Conservation (phyloP, 1,139 yeast genomes). For the Geotrichum histeridarum region DNA sequence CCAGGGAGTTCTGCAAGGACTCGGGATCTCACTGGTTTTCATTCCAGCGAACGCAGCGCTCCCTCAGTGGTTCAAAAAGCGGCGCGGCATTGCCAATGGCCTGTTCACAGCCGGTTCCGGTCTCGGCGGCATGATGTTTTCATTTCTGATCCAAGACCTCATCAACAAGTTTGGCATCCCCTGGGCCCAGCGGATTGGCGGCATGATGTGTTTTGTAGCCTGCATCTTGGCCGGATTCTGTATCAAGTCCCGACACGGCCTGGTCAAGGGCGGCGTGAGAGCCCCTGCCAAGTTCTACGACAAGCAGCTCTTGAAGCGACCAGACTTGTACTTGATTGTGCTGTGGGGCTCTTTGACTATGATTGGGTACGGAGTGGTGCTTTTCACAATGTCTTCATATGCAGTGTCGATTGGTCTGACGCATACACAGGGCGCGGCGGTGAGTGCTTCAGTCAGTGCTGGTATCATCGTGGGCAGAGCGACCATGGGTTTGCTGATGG, state of each 20-base stretch:
- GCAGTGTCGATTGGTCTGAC: slow-evolving; percentile 57
- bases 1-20: slow-evolving; percentile 65
- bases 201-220: slow-evolving; percentile 41
- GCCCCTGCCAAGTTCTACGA: slow-evolving; percentile 31
- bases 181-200: slow-evolving; percentile 65
- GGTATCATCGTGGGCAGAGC: slow-evolving; percentile 68
- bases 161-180: slow-evolving; percentile 49
- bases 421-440: slow-evolving; percentile 50
- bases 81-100: slow-evolving; percentile 53
- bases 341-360: slow-evolving; percentile 55
- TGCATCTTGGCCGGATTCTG: slow-evolving; percentile 40
- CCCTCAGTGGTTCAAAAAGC: slow-evolving; percentile 59
- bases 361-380: slow-evolving; percentile 54
- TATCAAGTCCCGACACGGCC: slow-evolving; percentile 30
- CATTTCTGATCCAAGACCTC: slow-evolving; percentile 40
- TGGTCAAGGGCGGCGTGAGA: slow-evolving; percentile 32
- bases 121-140: slow-evolving; percentile 35
- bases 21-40: slow-evolving; percentile 55
- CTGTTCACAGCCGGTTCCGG: slow-evolving; percentile 38
- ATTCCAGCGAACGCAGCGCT: slow-evolving; percentile 55
- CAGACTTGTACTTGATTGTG: slow-evolving; percentile 40
- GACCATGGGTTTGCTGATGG: slow-evolving; percentile 53
- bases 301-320: slow-evolving; percentile 28
- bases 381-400: slow-evolving; percentile 59
- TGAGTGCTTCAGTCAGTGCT: slow-evolving; percentile 59